phyloP scores from a whole-genome alignment of 192 early-diverging fungal genomes.

The Umbelopsis isabellina region DNA sequence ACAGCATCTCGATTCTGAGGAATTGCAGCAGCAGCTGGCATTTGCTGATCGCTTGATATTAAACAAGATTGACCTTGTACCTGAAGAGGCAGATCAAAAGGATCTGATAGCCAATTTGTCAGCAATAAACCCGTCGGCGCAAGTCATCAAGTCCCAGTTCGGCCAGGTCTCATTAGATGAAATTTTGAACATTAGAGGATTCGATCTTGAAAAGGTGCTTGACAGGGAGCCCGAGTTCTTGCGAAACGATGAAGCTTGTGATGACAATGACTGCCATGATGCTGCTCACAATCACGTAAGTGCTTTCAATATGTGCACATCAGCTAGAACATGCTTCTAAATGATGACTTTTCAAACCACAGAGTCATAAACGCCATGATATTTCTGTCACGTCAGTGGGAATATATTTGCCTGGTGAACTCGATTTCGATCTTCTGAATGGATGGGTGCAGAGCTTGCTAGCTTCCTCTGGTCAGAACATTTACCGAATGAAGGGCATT shows the following conservation, averaged over 20 bases:
- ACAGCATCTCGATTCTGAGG: constrained; percentile 18
- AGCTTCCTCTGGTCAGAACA: constrained; percentile 14
- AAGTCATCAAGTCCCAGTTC: constrained; percentile 19
- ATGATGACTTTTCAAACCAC: not conserved
- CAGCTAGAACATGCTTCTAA: too few species aligned
- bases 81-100: not conserved
- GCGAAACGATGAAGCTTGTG: not conserved
- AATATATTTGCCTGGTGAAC: constrained; percentile 22
- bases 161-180: constrained; percentile 23
- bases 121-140: constrained; percentile 18
- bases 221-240: constrained; percentile 24
- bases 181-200: constrained; percentile 26
- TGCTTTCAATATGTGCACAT: not conserved
- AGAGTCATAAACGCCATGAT: constrained; percentile 7
- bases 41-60: constrained; percentile 40
- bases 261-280: not conserved
- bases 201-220: constrained; percentile 25
- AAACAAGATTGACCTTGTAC: constrained; percentile 41
- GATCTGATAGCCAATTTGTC: not conserved
- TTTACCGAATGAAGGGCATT: constrained; percentile 42
- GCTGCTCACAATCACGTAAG: constrained; percentile 12
- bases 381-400: constrained; percentile 28
- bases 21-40: constrained; percentile 32
- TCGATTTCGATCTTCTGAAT: constrained; percentile 26
- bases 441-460: constrained; percentile 23